Evolutionary conservation across 306 rosid species (phyloP), one percentile per base, ranked within the genome.

Genomic region (Malus sylvestris): DNA sequence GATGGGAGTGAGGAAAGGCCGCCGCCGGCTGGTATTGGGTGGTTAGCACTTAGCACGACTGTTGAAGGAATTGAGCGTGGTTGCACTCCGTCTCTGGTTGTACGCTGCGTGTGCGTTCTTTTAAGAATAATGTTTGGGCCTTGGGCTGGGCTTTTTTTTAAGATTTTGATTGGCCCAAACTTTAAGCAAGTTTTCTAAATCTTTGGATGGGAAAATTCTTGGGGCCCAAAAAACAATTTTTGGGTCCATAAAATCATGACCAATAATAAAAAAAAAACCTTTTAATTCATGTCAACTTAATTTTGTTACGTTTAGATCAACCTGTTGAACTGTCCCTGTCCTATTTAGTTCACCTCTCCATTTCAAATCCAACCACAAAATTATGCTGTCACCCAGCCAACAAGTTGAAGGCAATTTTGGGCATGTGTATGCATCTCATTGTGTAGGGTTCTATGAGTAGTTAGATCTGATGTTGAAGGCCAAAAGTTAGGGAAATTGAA

Each of bases 381-480:
- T 19, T 66, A 5, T 35, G 49, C n/a, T 66, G 51, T n/a, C 22
- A 19, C 4, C 49, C 44, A 64, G 22, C 51, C 18, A 35, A 66
- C 16, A 5, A 2, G 49, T 35, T 20, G 4, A 38, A 35, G 35
- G 11, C 23, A 18, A 62, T 61, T 66, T 15, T 16, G 40, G 40
- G 40, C 51, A 35, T 32, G 68, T 42, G 45, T 40, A 44, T 18
- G 8, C 29, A 73, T 42, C 68, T 42, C 68, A 60, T 30, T 63
- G 18, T 1, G 44, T 10, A 23, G 35, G 20, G 57, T 4, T 59
- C 20, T 38, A 42, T 55, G 57, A 25, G 4, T 16, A 10, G n/a
- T 35, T 25, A 46, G 27, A 19, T 78, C 35, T 33, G 18, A 62
- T 35, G 49, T 71, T 49, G 76, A 49, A 78, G 76, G 63, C 75